Conservation (phyloP, 176 grass and related monocot species). For the Pontederia paniculata region DNA sequence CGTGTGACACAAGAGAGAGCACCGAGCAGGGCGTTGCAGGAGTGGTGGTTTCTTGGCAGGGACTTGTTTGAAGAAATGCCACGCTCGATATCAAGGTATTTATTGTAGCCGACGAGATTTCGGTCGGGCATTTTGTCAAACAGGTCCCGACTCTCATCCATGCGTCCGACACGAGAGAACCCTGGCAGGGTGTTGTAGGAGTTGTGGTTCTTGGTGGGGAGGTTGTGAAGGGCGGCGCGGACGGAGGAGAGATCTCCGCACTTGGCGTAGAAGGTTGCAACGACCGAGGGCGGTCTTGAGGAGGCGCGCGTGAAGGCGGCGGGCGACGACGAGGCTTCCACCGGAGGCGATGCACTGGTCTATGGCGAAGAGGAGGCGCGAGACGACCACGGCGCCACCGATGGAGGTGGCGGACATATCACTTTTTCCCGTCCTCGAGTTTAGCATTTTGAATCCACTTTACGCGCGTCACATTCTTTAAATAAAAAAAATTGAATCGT, state of each 20-base stretch:
- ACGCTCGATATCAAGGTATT: slow-evolving; percentile 55
- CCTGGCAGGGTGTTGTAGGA: slow-evolving; percentile 44
- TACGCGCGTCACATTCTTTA: no score
- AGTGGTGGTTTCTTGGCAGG: slow-evolving; percentile 49
- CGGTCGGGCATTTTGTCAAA: slow-evolving; percentile 34
- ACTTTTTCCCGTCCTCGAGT: no score
- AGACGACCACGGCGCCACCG: neutral
- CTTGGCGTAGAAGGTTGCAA: slow-evolving; percentile 48
- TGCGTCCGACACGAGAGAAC: slow-evolving; percentile 2
- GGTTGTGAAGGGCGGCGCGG: slow-evolving; percentile 26
- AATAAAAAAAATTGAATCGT: no score
- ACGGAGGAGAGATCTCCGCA: slow-evolving; percentile 24
- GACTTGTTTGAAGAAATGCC: no score
- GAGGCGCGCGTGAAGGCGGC: slow-evolving; percentile 25
- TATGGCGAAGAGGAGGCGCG: slow-evolving; percentile 23
- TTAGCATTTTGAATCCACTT: no score
- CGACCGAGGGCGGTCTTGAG: slow-evolving; percentile 46
- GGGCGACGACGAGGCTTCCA: slow-evolving; percentile 28
- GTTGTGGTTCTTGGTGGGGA: slow-evolving; percentile 38
- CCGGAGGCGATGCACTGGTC: slow-evolving; percentile 27
- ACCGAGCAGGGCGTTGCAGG: slow-evolving; percentile 31
- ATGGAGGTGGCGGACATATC: slow-evolving; percentile 7
- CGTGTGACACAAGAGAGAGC: slow-evolving; percentile 6
- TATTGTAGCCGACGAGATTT: slow-evolving; percentile 42
- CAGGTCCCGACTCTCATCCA: slow-evolving; percentile 27